Evolutionary conservation across 2,329 filamentous ascomycete species (phyloP).

Genomic region (Ophiostoma sp.): DNA sequence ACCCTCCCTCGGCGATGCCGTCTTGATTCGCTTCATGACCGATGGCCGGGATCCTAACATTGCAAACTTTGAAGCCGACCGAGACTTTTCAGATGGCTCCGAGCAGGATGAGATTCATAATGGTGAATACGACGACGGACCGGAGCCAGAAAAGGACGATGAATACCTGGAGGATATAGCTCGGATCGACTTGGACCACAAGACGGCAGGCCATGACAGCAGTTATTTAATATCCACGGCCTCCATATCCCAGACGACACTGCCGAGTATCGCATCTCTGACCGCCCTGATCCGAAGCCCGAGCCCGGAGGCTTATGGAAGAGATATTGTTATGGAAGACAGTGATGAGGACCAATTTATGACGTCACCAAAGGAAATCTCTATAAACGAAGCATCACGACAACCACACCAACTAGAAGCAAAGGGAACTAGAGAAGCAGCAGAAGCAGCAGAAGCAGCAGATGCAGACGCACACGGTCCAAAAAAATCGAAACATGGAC

Average conservation of each 20-base stretch:
- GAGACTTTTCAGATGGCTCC: not conserved
- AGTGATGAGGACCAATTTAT: slow-evolving; percentile 3
- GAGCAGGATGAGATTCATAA: not conserved
- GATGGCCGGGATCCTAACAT: slow-evolving; percentile 61
- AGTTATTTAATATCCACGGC: not conserved
- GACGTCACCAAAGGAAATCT: not conserved
- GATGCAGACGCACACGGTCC: no score
- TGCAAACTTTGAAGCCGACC: slow-evolving; percentile 45
- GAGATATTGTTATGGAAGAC: not conserved
- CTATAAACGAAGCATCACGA: not conserved
- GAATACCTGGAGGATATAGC: not conserved
- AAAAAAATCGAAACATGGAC: no score
- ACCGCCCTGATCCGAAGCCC: not conserved
- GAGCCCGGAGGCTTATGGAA: not conserved
- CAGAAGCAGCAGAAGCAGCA: not conserved
- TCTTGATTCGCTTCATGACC: slow-evolving; percentile 60
- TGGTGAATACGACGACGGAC: not conserved
- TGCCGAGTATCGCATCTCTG: not conserved
- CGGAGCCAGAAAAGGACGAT: not conserved
- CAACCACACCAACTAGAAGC: not conserved
- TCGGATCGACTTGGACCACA: no score
- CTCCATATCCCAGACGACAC: not conserved
- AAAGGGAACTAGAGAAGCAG: not conserved
- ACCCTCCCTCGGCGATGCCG: slow-evolving; percentile 57
- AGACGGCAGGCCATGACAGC: not conserved